phyloP scores from a whole-genome alignment of 2,329 filamentous ascomycete species.

The Xylaria sp. region DNA sequence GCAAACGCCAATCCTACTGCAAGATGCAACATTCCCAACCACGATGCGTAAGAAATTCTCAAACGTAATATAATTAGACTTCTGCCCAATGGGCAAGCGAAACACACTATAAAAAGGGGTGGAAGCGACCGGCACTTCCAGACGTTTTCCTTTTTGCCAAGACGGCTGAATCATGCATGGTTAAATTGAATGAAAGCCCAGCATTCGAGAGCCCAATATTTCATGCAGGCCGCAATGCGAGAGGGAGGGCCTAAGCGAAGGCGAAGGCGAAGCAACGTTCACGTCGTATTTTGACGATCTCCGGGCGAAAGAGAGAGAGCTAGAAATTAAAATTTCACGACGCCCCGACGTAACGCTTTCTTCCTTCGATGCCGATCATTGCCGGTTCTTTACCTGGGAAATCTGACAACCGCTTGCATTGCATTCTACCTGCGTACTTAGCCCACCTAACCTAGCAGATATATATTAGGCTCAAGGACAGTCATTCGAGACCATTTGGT shows the following conservation, averaged over 20 bases:
- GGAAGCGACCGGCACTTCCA: constrained; percentile 24
- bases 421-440: constrained; percentile 11
- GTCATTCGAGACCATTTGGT: constrained; percentile 17
- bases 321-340: not conserved
- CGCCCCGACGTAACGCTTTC: not conserved
- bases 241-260: constrained; percentile 34
- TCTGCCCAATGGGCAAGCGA: constrained; percentile 25
- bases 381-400: constrained; percentile 20
- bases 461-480: constrained; percentile 32
- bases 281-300: not conserved
- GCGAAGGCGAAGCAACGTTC: constrained; percentile 4
- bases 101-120: not conserved
- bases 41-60: constrained; percentile 13
- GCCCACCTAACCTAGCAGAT: not conserved
- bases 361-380: constrained; percentile 28
- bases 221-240: constrained; percentile 42
- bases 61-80: constrained; percentile 32
- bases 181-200: constrained; percentile 41
- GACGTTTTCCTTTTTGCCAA: constrained; percentile 41
- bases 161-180: constrained; percentile 48
- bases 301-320: too few species aligned
- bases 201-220: constrained; percentile 8
- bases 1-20: constrained; percentile 19
- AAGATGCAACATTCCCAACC: constrained; percentile 27
- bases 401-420: constrained; percentile 6